Conservation (phyloP, 2,329 filamentous ascomycete genomes). For the Botryotinia calthae region DNA sequence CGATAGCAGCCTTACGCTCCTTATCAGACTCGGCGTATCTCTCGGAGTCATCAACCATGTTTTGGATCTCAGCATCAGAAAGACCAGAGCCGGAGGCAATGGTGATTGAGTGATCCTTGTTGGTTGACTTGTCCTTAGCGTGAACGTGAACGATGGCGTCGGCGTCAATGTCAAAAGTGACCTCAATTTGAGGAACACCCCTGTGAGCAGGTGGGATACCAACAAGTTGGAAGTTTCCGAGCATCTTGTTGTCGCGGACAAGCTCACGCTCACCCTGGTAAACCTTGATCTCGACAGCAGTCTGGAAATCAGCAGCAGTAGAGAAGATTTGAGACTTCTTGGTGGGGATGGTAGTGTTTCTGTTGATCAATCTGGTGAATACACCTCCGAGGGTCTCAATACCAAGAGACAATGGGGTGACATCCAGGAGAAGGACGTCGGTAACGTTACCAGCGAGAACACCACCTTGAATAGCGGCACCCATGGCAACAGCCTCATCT, state of each 20-base stretch:
- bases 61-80: slow-evolving; percentile 89
- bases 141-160: slow-evolving; percentile 97
- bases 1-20: slow-evolving; percentile 93
- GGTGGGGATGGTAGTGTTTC: slow-evolving; percentile 98
- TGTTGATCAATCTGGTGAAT: slow-evolving; percentile 97
- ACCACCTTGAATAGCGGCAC: slow-evolving; percentile 95
- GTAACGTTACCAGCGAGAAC: slow-evolving; percentile 96
- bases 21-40: slow-evolving; percentile 93
- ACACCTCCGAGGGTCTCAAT: slow-evolving; percentile 98
- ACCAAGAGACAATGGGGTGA: slow-evolving; percentile 93
- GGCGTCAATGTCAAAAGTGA: slow-evolving; percentile 98
- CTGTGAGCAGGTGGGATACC: slow-evolving; percentile 95
- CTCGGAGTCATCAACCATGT: slow-evolving; percentile 97
- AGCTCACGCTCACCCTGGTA: slow-evolving; percentile 99
- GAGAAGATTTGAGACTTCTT: slow-evolving; percentile 99
- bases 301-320: slow-evolving; percentile 96
- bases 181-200: slow-evolving; percentile 94
- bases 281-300: slow-evolving; percentile 98
- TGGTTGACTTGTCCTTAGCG: slow-evolving; percentile 98
- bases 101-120: slow-evolving; percentile 99
- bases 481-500: slow-evolving; percentile 95
- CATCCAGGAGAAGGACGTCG: slow-evolving; percentile 91
- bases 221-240: slow-evolving; percentile 99
- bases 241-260: slow-evolving; percentile 95
- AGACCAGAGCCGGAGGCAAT: slow-evolving; percentile 97